phyloP scores from a whole-genome alignment of 2,329 filamentous ascomycete species.

The Orbilia quercus region DNA sequence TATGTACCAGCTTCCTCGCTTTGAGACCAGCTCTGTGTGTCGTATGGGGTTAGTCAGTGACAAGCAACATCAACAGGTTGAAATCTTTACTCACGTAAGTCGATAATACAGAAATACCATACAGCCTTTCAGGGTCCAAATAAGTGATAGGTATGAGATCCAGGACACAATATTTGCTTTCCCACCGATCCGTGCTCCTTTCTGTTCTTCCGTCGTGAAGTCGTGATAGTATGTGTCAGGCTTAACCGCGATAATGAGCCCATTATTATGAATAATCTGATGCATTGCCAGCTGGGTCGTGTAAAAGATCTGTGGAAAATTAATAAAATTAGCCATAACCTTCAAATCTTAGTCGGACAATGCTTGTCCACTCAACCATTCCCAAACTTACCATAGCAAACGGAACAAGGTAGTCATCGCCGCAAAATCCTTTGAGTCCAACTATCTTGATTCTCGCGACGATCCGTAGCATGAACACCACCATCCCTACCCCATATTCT shows the following conservation, averaged over 20 bases:
- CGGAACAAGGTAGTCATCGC: constrained; percentile 51
- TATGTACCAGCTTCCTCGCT: constrained; percentile 42
- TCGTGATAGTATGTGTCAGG: constrained; percentile 43
- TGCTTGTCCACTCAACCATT: background rate
- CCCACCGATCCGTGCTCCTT: constrained; percentile 33
- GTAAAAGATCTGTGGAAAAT: constrained; percentile 39
- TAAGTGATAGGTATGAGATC: constrained; percentile 52
- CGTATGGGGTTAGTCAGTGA: too few species aligned
- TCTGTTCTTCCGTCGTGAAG: constrained; percentile 24
- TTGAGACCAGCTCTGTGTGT: constrained; percentile 44
- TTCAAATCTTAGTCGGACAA: background rate
- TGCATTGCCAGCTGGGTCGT: constrained; percentile 42
- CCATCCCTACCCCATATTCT: constrained; percentile 51
- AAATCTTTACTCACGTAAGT: constrained; percentile 35
- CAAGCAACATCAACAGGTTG: background rate
- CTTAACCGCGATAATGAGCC: constrained; percentile 44
- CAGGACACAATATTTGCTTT: constrained; percentile 53
- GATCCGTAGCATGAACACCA: constrained; percentile 37
- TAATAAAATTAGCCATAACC: background rate
- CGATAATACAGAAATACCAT: constrained; percentile 55
- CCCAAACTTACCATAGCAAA: constrained; percentile 46
- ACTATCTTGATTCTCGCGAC: constrained; percentile 51
- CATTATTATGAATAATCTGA: constrained; percentile 52
- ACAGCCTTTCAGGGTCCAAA: constrained; percentile 53
- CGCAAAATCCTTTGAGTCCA: constrained; percentile 47